Conservation (phyloP, 2,329 filamentous ascomycete genomes). For the Immersiporthe knoxdaviesiana region DNA sequence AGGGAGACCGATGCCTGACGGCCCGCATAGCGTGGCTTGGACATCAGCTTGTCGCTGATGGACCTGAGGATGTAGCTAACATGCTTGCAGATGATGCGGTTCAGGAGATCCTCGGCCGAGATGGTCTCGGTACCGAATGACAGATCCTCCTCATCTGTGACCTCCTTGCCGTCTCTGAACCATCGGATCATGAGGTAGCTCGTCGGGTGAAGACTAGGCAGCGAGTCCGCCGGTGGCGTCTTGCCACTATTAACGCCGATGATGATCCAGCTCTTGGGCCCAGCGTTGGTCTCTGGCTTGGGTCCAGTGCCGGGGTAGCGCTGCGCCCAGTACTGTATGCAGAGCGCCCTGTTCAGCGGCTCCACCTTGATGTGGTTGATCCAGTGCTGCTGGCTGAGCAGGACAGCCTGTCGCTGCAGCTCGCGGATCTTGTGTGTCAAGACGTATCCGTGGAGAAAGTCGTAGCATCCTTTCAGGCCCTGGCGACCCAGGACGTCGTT, state of each 20-base stretch:
- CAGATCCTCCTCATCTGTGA: slow-evolving; percentile 68
- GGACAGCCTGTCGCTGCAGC: slow-evolving; percentile 74
- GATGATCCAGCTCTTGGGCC: slow-evolving; percentile 83
- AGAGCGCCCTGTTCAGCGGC: slow-evolving; percentile 76
- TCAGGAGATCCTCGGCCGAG: slow-evolving; percentile 75
- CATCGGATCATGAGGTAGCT: slow-evolving; percentile 71
- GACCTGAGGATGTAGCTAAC: slow-evolving; percentile 70
- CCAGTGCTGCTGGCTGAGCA: slow-evolving; percentile 74
- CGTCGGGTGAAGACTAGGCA: slow-evolving; percentile 47
- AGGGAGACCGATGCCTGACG: slow-evolving; percentile 62
- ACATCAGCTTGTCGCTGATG: slow-evolving; percentile 63
- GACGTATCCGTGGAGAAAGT: slow-evolving; percentile 83
- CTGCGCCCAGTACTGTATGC: slow-evolving; percentile 88
- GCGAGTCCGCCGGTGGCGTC: slow-evolving; percentile 41
- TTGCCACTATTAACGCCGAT: slow-evolving; percentile 76
- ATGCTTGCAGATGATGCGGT: slow-evolving; percentile 75
- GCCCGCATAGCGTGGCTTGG: slow-evolving; percentile 63
- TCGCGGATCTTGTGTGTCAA: slow-evolving; percentile 90
- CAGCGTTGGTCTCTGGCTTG: slow-evolving; percentile 8
- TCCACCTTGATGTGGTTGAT: slow-evolving; percentile 77
- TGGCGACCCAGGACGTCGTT: slow-evolving; percentile 72
- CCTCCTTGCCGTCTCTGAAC: slow-evolving; percentile 81
- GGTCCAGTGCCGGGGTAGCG: slow-evolving; percentile 58
- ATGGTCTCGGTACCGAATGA: slow-evolving; percentile 67
- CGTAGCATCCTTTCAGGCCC: slow-evolving; percentile 79